Base-by-base conservation (phyloP, 2,329 filamentous ascomycete species). In the Neophaeococcomyces mojaviensis region DNA sequence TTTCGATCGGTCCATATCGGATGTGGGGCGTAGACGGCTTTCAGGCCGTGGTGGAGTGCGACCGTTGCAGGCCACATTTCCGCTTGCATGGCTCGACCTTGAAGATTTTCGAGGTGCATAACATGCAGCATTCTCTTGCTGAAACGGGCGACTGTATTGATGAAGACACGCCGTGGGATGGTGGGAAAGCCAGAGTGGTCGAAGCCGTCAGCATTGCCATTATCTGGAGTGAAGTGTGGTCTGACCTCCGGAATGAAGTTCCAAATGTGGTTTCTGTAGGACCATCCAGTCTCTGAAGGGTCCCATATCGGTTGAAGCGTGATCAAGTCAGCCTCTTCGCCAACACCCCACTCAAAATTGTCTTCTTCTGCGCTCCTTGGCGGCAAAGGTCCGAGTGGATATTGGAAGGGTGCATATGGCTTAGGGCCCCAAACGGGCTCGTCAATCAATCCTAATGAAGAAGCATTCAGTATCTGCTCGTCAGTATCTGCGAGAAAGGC, bases 1-100 rank as follows among this genome's bases (percentile, higher is more conserved):
- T 69, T 65, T 3, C 74, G 71, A 56, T 78, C 76, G 26, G 77
- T 69, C 57, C 73, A 77, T 12, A 78, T 73, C 0, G 76, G 74
- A 39, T 78, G 75, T 0, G 76, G 76, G 1, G 71, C 72, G 55
- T 83, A 86, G 0, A 86, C 81, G 18, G 83, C 85, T 66, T 90
- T 89, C 57, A 87, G 72, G 1, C 85, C 84, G 58, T 86, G 84
- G 55, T 88, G 84, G 4, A 89, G 69, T 0, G 84, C 82, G 59
- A 80, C 75, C 1, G 75, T 77, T 0, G 82, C 75, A 1, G 84
- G 84, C 66, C 83, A 88, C 85, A 89, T 89, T 64, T 89, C 85
- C 20, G 77, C 78, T 61, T 86, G 88, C 82, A 82, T 88, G 62
- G 72, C 81, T 63, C 81, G 84, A 51, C 78, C 79, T 56, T 77